Evolutionary conservation across 148 eudicot genomes (phyloP).

Genomic region (Rhododendron ovatum): DNA sequence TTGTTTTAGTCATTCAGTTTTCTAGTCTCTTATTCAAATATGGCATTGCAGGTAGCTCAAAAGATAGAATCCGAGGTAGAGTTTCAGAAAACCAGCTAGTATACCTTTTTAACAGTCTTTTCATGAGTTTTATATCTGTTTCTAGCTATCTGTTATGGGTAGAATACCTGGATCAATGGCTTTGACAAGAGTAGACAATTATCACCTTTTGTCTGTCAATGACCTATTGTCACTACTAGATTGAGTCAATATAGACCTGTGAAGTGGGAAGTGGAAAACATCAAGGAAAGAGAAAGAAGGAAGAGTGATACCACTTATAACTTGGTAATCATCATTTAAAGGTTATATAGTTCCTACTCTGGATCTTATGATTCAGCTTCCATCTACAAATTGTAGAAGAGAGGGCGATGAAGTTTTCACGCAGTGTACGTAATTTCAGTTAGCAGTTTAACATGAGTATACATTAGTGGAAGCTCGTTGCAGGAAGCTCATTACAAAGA

Average conservation of each 20-base stretch:
- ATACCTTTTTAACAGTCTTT: constrained; percentile 15
- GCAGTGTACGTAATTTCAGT: not conserved
- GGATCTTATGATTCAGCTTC: not conserved
- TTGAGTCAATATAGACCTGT: not conserved
- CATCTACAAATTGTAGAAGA: not conserved
- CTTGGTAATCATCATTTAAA: not conserved
- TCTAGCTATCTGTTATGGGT: not conserved
- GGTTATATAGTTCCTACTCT: not conserved
- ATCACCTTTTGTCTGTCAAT: not conserved
- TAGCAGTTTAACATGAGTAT: not conserved
- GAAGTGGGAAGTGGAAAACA: not conserved
- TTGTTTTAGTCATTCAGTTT: not conserved
- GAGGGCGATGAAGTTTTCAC: not conserved
- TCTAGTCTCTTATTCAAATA: constrained; percentile 12
- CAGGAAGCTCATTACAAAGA: too few relatives aligned
- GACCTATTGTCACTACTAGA: not conserved
- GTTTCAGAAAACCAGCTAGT: constrained; percentile 79
- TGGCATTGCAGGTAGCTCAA: constrained; percentile 60
- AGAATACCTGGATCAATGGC: not conserved
- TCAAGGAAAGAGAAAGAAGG: not conserved
- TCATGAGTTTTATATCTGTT: not conserved
- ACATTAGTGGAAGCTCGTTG: not conserved
- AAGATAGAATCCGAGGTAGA: constrained; percentile 71
- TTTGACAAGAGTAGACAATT: not conserved
- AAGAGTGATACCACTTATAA: not conserved